Evolutionary conservation across 352 stramenopile genomes (phyloP).

Genomic region (Phytophthora uliginosa): DNA sequence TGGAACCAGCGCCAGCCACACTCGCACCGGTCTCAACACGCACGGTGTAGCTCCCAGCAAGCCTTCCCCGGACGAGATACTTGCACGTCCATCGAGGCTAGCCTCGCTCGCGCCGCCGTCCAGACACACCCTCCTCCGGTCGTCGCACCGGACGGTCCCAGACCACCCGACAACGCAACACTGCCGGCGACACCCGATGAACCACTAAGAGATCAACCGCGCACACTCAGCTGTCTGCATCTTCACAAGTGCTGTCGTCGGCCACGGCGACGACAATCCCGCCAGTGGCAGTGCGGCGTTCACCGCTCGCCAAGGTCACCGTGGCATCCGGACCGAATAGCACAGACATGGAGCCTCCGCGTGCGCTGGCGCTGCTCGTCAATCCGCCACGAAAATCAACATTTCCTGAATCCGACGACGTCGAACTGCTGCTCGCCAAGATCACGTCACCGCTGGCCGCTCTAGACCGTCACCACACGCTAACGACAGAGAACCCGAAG

Average conservation of each 20-base stretch:
- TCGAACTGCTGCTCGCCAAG: not conserved
- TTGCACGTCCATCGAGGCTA: not conserved
- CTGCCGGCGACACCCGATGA: not conserved
- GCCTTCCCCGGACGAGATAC: not conserved
- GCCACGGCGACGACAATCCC: not conserved
- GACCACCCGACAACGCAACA: not conserved
- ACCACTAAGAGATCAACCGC: not conserved
- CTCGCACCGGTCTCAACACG: not conserved
- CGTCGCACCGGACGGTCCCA: not conserved
- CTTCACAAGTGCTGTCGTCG: not conserved
- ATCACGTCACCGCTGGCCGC: not conserved
- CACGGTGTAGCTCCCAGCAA: not conserved
- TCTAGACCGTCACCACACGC: not conserved
- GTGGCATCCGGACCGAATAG: not conserved
- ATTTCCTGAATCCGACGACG: not conserved
- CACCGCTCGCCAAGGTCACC: not conserved
- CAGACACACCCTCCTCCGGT: not conserved
- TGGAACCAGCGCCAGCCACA: not conserved
- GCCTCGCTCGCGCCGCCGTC: not conserved
- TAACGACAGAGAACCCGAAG: not conserved
- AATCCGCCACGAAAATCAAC: not conserved
- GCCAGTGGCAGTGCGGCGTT: not conserved
- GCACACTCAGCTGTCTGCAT: not conserved
- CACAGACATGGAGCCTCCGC: not conserved
- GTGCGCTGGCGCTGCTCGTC: not conserved